Conservation (phyloP, 352 stramenopile species). For the Globisporangium cystogenes region DNA sequence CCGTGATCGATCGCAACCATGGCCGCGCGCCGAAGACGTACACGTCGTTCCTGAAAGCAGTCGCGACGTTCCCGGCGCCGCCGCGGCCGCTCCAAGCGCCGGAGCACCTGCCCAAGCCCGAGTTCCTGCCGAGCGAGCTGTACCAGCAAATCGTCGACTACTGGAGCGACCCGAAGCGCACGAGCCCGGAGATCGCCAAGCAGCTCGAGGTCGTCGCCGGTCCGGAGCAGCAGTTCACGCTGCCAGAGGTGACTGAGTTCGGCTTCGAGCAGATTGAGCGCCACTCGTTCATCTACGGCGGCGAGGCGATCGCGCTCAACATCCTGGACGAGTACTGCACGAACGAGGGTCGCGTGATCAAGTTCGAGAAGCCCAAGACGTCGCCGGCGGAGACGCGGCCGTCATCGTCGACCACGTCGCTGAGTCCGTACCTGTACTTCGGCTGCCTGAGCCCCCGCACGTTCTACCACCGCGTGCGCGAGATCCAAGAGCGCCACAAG, state of each 20-base stretch:
- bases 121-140: slow-evolving; percentile 41
- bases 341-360: slow-evolving; percentile 82
- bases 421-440: slow-evolving; percentile 94
- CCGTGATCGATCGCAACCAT: slow-evolving; percentile 47
- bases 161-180: slow-evolving; percentile 15
- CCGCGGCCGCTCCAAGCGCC: slow-evolving; percentile 38
- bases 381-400: slow-evolving; percentile 84
- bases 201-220: slow-evolving; percentile 37
- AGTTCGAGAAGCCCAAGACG: slow-evolving; percentile 98
- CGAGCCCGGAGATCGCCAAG: slow-evolving; percentile 22
- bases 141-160: slow-evolving; percentile 62
- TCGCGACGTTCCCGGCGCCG: slow-evolving; percentile 48
- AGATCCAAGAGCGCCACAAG: slow-evolving; percentile 67
- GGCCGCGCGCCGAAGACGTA: slow-evolving; percentile 70
- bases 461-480: slow-evolving; percentile 88
- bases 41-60: slow-evolving; percentile 53
- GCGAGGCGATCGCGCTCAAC: slow-evolving; percentile 56
- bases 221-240: slow-evolving; percentile 53
- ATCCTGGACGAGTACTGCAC: slow-evolving; percentile 69
- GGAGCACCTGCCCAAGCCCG: slow-evolving; percentile 34
- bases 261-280: slow-evolving; percentile 38
- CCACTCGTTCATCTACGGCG: slow-evolving; percentile 74
- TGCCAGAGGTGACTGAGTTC: slow-evolving; percentile 64
- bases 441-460: slow-evolving; percentile 90
- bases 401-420: slow-evolving; percentile 92